Evolutionary conservation across 768 basidiomycete species (phyloP).

Genomic region (Tricholoma matsutake): DNA sequence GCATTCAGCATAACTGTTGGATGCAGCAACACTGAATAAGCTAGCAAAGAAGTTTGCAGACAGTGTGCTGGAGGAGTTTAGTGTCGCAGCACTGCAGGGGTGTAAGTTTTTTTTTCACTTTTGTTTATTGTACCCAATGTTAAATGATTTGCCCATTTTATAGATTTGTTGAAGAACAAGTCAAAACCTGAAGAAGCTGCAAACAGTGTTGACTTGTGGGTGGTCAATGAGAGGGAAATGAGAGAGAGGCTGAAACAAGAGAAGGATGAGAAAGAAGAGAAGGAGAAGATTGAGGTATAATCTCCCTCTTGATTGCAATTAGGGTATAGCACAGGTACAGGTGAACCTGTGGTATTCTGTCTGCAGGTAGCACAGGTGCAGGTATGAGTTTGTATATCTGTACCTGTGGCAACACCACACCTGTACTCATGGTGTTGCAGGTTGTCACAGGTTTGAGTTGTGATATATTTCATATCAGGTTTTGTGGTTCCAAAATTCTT

Average conservation of each 20-base stretch:
- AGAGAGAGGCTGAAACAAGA: constrained; percentile 70
- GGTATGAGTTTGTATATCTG: too few relatives aligned
- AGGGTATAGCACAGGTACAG: too few relatives aligned
- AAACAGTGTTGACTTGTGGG: constrained; percentile 65
- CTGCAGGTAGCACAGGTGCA: too few relatives aligned
- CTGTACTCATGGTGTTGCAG: too few relatives aligned
- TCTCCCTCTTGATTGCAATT: too few relatives aligned
- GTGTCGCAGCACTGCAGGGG: constrained; percentile 87
- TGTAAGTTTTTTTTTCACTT: constrained; percentile 54
- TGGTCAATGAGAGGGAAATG: constrained; percentile 70
- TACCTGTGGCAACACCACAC: too few relatives aligned
- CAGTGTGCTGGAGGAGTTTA: constrained; percentile 80
- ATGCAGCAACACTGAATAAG: constrained; percentile 56
- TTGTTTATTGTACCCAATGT: neutral
- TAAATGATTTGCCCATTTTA: constrained; percentile 4
- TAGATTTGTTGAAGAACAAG: constrained; percentile 83
- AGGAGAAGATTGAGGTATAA: constrained; percentile 66
- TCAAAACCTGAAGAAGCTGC: constrained; percentile 77
- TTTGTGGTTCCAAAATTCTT: too few relatives aligned
- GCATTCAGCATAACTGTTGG: constrained; percentile 64
- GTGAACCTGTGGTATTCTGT: too few relatives aligned
- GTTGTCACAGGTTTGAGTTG: too few relatives aligned
- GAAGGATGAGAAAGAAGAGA: constrained; percentile 65
- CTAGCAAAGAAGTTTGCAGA: constrained; percentile 81
- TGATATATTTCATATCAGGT: too few relatives aligned